Evolutionary conservation across 208 protist species (phyloP), one percentile per base, ranked within the genome.

Genomic region (Crithidia bombi): DNA sequence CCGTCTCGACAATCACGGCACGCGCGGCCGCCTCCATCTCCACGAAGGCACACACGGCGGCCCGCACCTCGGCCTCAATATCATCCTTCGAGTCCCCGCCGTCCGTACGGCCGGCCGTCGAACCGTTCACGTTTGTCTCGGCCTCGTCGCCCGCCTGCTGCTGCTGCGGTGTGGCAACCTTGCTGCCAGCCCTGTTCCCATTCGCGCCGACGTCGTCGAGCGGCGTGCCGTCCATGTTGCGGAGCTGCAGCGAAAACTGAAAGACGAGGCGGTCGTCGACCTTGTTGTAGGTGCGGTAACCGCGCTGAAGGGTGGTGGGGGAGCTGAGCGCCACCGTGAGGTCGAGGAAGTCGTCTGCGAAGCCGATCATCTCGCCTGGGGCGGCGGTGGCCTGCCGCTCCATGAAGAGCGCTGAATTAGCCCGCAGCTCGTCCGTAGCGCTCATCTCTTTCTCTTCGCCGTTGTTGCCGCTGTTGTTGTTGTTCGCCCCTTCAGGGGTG

Each of bases 201-300:
- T 33, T 59, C 26, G 65, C 19, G 32, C n/a, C 0, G 28, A 49
- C 28, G n/a, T 73, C 79, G 11, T 72, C 77, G 19, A 85, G 59
- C 1, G 81, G 38, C 3, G 66, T 64, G 56, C 79, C 82, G 50
- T 82, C 79, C 17, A 55, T 25, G 59, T 66, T 43, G 39, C 28
- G 78, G 19, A 91, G 59, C 43, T 79, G 69, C 72, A 95, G 63
- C 21, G 70, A 76, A 50, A 87, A 83, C 77, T 92, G 84, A 52
- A 95, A 92, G 46, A 90, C 77, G 14, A 95, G 56, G 28, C 87
- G 84, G 55, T 90, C 86, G 44, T 92, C 85, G 3, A 57, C 57
- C 43, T 59, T 57, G 68, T 86, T 92, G 79, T 91, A 95, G 15
- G 85, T 86, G 44, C 90, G 84, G 51, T 90, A 85, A 19, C 87